Base-by-base conservation (phyloP, 1,139 yeast genomes). In the Debaryomyces subglobosus region DNA sequence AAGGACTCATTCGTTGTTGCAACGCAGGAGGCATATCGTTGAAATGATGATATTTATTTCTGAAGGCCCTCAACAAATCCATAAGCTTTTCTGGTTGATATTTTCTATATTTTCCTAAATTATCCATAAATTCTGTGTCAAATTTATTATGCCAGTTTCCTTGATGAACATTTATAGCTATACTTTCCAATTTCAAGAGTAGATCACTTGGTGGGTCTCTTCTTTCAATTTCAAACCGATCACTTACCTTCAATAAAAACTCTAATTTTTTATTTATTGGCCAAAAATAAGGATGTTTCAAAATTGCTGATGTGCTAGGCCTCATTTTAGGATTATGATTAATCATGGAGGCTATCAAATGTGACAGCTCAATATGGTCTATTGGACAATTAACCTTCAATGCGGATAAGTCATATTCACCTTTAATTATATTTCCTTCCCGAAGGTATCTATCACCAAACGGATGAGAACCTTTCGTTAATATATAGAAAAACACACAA, bases 241-340 rank as follows among this genome's bases (percentile, higher is more conserved):
- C 99, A 55, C 97, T 89, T 2, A 89, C 94, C 58, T 86, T 87
- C 49, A 92, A 72, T 48, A 94, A 69, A 61, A 94, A 92, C 54
- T 90, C 96, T 44, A 94, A 73, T 59, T 89, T 86, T 63, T 83
- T 86, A 42, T 82, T 81, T n/a, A 72, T 68, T 4, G 80, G 58
- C 99, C 99, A 94, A 63, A 94, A 94, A 51, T 83, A 79, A 6
- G 99, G 99, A 70, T 95, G 99, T 53, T 74, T 79, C 62, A 94
- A 67, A 1, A 94, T 85, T 24, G 68, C 69, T 2, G 68, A 62
- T 2, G 96, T 91, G 51, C 81, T 84, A 1, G 97, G 97, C 51
- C 99, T 78, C n/a, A 62, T 55, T 24, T 68, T 67, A 2, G 97
- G 96, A 58, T 89, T 81, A 29, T 72, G 74, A 9, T 77, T 62